These are phyloP conservation scores for Brasenia schreberi DNA, from an alignment of 164 flowering plant genomes.

Conservation along the genomic window DNA sequence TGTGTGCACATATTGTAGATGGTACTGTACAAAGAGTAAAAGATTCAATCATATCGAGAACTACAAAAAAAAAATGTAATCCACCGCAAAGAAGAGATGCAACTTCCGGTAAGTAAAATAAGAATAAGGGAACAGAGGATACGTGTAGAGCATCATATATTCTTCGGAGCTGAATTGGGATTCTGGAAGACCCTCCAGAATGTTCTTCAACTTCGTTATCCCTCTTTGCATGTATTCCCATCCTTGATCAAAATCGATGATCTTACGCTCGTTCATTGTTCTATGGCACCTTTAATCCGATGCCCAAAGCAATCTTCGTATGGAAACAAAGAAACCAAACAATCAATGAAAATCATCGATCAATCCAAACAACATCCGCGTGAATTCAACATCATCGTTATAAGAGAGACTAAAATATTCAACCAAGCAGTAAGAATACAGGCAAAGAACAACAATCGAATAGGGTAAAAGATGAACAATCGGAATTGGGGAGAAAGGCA, in stretches of 20 bases:
- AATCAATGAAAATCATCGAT: too few relatives aligned
- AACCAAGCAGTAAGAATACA: too few relatives aligned
- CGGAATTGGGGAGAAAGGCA: too few relatives aligned
- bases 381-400: too few relatives aligned
- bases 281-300: too few relatives aligned
- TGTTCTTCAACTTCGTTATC: constrained; percentile 70
- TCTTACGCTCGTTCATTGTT: constrained; percentile 40
- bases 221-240: constrained; percentile 81
- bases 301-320: too few relatives aligned
- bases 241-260: constrained; percentile 69
- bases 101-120: background rate
- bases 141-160: constrained; percentile 89
- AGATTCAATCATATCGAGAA: background rate
- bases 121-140: constrained; percentile 6
- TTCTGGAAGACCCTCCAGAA: constrained; percentile 59
- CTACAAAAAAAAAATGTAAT: background rate
- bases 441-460: too few relatives aligned
- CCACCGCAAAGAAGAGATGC: background rate
- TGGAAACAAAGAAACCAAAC: too few relatives aligned
- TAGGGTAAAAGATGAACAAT: too few relatives aligned
- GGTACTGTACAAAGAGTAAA: constrained; percentile 35
- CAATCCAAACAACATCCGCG: too few relatives aligned
- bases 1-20: constrained; percentile 93
- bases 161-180: constrained; percentile 66
- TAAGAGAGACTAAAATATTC: too few relatives aligned